A percentile compares a stretch with the other conserved stretches of the same genome.
Evolutionary conservation across 495 filamentous ascomycete genomes (phyloP).

Genomic region (Xylaria sp.): DNA sequence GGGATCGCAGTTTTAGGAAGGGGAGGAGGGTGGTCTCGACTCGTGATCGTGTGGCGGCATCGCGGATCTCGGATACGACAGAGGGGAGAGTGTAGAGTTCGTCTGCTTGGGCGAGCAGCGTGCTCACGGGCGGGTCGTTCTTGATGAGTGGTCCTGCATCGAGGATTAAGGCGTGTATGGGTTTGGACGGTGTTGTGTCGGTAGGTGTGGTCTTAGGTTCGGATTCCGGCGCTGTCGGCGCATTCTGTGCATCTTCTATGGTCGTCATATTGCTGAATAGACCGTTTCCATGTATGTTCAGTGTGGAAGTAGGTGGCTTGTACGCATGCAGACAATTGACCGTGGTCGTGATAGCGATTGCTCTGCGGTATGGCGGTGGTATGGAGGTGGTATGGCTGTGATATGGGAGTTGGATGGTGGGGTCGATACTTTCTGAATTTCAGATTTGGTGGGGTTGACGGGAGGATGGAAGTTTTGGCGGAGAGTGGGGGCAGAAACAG

Average conservation of each 20-base stretch:
- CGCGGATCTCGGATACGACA: conserved; percentile 86
- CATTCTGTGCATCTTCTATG: conserved; percentile 24
- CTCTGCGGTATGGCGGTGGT: neutral
- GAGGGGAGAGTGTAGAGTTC: conserved; percentile 84
- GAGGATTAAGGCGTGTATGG: conserved; percentile 82
- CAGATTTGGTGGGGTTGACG: conserved; percentile 34
- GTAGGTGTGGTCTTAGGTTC: conserved; percentile 17
- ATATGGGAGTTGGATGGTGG: conserved; percentile 24
- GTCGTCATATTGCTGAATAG: conserved; percentile 30
- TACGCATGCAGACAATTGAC: neutral
- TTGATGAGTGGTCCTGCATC: conserved; percentile 92
- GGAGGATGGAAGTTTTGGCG: conserved; percentile 37
- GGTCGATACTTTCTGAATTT: conserved; percentile 32
- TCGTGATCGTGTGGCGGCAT: conserved; percentile 79
- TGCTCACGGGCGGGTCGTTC: conserved; percentile 82
- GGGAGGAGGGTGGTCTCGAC: conserved; percentile 83
- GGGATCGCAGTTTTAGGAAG: conserved; percentile 79
- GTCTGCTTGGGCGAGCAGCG: conserved; percentile 75
- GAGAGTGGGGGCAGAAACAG: conserved; percentile 30
- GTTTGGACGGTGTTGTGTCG: conserved; percentile 53
- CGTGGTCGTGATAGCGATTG: neutral
- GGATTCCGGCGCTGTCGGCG: conserved; percentile 9
- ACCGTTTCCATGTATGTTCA: neutral
- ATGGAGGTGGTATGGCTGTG: neutral
- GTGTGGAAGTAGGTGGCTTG: neutral